Evolutionary conservation across 176 grass and related monocot genomes (phyloP), one percentile per base, ranked within the genome.

Genomic region (Zoysia pacifica): DNA sequence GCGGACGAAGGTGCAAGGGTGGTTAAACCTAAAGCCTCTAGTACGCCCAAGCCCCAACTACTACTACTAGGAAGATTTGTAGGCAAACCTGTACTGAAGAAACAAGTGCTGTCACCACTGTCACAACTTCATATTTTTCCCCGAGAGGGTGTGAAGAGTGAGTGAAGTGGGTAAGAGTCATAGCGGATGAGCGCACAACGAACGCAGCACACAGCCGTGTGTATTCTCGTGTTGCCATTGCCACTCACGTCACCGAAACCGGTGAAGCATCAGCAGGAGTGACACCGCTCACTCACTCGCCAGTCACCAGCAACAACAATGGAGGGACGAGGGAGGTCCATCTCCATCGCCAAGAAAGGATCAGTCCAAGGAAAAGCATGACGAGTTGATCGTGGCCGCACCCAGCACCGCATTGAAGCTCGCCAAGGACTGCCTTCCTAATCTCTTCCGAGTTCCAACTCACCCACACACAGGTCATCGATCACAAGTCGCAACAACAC

Each of bases 321-420:
- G 28, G 28, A 28, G 28, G 28, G 28, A 28, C 28, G 28, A 28
- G 28, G 28, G 69, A 15, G n/a, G 11, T 18, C 65, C 40, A 14
- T 48, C n/a, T 58, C 9, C 61, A 20, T 28, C 28, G 28, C 28
- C 28, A 28, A 28, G 28, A 28, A 28, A 28, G 28, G 28, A 28
- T 28, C 28, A 28, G 28, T 28, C 28, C 28, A 28, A 48, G 67
- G 19, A 66, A 83, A 28, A 28, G 8, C 28, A 28, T 28, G 61
- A 54, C 48, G 9, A n/a, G 28, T 28, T 81, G 79, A 63, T 73
- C 64, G 45, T 73, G 81, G 49, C 20, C 62, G 53, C 62, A 68
- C 68, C 65, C 44, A 76, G 62, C 49, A 19, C 41, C 3, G 14
- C 59, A 68, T 58, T 48, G 71, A 59, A 48, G 13, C 38, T 55